Evolutionary conservation across 108 stramenopile genomes (phyloP).

Genomic region (Pseudonitzschia multistriata): DNA sequence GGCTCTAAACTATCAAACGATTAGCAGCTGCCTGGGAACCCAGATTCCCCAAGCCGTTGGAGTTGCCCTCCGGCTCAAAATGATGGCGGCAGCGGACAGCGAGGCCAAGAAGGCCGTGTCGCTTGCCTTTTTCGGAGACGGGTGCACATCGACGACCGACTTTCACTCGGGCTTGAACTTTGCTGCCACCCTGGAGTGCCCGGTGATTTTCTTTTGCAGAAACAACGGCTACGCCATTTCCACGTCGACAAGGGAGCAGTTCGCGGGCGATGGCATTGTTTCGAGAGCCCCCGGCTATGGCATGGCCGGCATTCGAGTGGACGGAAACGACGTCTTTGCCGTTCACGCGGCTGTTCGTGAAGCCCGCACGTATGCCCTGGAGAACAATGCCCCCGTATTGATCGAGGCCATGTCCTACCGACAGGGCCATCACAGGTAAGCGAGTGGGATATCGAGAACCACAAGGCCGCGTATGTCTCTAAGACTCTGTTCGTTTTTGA

Average conservation of each 20-base stretch:
- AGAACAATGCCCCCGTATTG: constrained; percentile 80
- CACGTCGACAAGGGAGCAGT: constrained; percentile 93
- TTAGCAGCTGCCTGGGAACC: constrained; percentile 90
- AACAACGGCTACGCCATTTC: constrained; percentile 99
- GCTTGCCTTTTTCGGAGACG: constrained; percentile 96
- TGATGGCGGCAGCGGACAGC: constrained; percentile 40
- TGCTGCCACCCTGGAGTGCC: constrained; percentile 87
- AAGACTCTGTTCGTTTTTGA: too few relatives aligned
- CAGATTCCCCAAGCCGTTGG: constrained; percentile 97
- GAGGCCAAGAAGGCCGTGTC: constrained; percentile 26
- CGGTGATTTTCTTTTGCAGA: constrained; percentile 95
- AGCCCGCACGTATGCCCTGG: constrained; percentile 74
- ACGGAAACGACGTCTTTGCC: constrained; percentile 97
- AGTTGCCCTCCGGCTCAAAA: constrained; percentile 87
- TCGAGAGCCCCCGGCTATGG: constrained; percentile 92
- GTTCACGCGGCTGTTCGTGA: constrained; percentile 84
- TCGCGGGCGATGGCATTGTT: constrained; percentile 95
- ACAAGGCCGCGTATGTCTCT: not conserved
- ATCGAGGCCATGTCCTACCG: constrained; percentile 99
- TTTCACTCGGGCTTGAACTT: constrained; percentile 97
- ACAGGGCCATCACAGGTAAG: constrained; percentile 85
- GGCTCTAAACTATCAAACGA: constrained; percentile 94
- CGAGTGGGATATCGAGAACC: not conserved
- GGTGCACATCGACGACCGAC: constrained; percentile 93
- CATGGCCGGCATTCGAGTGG: constrained; percentile 95